phyloP scores from a whole-genome alignment of 73 alveolate genomes.

The Paramecium sexaurelia region DNA sequence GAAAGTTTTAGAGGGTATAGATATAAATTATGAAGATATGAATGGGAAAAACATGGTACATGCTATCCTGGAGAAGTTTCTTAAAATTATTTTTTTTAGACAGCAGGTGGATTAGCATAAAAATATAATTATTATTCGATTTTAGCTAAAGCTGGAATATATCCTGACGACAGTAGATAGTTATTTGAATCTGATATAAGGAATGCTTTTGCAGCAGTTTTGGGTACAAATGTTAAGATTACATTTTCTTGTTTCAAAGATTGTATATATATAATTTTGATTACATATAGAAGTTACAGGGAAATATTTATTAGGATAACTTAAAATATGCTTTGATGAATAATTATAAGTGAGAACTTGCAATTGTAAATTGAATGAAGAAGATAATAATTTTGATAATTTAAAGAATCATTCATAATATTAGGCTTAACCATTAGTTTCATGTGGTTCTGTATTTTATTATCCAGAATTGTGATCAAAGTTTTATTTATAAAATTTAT shows the following conservation, averaged over 20 bases:
- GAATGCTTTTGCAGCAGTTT: constrained; percentile 22
- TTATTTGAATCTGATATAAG: neutral
- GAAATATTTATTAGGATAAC: neutral
- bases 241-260: constrained; percentile 38
- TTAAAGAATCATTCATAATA: neutral
- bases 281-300: neutral
- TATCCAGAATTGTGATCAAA: constrained; percentile 1
- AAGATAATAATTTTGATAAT: neutral
- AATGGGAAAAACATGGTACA: constrained; percentile 71
- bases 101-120: constrained; percentile 40
- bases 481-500: neutral
- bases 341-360: constrained; percentile 28
- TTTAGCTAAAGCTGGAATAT: constrained; percentile 49
- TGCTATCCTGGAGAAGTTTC: constrained; percentile 42
- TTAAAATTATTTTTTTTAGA: constrained; percentile 52
- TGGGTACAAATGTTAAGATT: neutral
- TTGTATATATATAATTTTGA: neutral
- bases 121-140: constrained; percentile 42
- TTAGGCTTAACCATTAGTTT: constrained; percentile 10
- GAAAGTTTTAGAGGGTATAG: constrained; percentile 45
- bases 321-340: constrained; percentile 11
- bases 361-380: neutral
- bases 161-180: constrained; percentile 12
- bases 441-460: constrained; percentile 6
- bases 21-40: neutral